Conservation (phyloP, 257 asterid species). For the Verbena officinalis region DNA sequence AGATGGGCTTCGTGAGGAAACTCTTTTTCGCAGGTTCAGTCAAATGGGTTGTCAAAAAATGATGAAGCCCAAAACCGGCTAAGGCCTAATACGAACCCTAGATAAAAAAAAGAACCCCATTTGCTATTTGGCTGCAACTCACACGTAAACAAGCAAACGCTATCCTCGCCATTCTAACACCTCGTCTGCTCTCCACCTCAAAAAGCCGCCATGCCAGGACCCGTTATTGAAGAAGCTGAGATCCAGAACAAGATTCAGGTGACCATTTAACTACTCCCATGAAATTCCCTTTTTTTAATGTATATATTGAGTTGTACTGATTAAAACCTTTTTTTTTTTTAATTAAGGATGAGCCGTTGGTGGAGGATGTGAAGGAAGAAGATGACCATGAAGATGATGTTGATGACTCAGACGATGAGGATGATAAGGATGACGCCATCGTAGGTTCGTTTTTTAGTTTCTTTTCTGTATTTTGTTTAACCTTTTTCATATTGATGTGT, state of each 20-base stretch:
- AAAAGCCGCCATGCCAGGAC: conserved; percentile 57
- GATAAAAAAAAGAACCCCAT: neutral
- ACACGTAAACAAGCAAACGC: neutral
- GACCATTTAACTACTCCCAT: neutral
- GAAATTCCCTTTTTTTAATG: neutral
- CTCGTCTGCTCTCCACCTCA: neutral
- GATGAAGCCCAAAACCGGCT: neutral
- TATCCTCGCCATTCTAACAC: conserved; percentile 7
- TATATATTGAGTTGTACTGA: neutral
- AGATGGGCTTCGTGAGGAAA: too few relatives aligned
- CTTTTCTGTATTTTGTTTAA: neutral
- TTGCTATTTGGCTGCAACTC: neutral
- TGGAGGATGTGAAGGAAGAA: conserved; percentile 66
- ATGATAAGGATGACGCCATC: conserved; percentile 40
- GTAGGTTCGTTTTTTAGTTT: conserved; percentile 33
- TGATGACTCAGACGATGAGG: conserved; percentile 65
- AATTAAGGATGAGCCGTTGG: conserved; percentile 47
- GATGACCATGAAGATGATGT: conserved; percentile 62
- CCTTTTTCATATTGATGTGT: neutral
- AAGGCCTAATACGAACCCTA: conserved; percentile 26
- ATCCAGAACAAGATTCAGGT: conserved; percentile 48
- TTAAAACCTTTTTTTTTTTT: neutral
- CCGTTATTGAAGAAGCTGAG: conserved; percentile 57
- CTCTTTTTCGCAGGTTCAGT: too few relatives aligned
- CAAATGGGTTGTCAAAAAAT: too few relatives aligned